Conservation (phyloP, 306 rosid species). For the Ziziphus jujuba region DNA sequence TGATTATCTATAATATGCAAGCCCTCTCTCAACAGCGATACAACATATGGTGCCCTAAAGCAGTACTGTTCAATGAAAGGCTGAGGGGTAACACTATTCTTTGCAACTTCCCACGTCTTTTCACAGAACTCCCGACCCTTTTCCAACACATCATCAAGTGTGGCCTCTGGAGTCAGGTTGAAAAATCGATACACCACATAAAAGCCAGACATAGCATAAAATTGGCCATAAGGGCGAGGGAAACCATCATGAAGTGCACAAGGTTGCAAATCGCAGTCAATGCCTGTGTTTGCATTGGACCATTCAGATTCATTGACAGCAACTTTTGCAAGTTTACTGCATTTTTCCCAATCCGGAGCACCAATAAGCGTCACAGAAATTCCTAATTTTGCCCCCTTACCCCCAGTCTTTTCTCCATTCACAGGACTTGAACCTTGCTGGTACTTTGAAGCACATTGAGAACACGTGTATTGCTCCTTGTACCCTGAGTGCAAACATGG, state of each 20-base stretch:
- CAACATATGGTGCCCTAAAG: conserved; percentile 90
- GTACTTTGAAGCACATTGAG: conserved; percentile 45
- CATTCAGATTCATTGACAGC: conserved; percentile 84
- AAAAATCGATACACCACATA: conserved; percentile 86
- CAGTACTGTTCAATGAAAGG: conserved; percentile 97
- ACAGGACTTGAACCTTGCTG: conserved; percentile 46
- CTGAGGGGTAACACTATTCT: conserved; percentile 82
- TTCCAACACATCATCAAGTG: conserved; percentile 79
- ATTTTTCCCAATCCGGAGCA: conserved; percentile 83
- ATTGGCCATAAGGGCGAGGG: conserved; percentile 76
- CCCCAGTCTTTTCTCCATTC: conserved; percentile 29
- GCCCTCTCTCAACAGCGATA: conserved; percentile 80
- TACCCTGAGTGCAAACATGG: conserved; percentile 94
- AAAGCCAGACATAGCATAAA: conserved; percentile 88
- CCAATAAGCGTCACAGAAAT: conserved; percentile 57
- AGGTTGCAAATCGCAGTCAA: conserved; percentile 78
- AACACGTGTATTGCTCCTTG: conserved; percentile 58
- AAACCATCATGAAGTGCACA: conserved; percentile 67
- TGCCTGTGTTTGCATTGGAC: conserved; percentile 55
- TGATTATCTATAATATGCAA: conserved; percentile 77
- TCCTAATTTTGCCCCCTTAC: conserved; percentile 43
- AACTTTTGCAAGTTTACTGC: conserved; percentile 67
- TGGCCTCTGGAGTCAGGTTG: conserved; percentile 75
- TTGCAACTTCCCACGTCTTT: conserved; percentile 76
- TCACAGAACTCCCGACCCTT: conserved; percentile 78